Conservation (phyloP, 2,329 filamentous ascomycete species). For the Parastagonospora nodorum region DNA sequence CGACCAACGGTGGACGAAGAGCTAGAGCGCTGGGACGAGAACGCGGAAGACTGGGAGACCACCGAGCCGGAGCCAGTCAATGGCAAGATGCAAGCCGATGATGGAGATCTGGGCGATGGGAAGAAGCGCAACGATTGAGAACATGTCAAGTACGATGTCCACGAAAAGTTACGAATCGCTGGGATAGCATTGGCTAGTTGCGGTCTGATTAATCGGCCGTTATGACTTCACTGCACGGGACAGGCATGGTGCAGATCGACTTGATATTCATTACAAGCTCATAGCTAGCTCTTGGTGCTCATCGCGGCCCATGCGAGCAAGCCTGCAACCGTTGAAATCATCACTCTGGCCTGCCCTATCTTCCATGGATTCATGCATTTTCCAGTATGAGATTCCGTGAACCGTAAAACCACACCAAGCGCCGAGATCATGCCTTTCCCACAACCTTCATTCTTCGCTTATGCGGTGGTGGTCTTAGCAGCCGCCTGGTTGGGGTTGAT, state of each 20-base stretch:
- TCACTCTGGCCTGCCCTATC: conserved; percentile 36
- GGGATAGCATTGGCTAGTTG: neutral
- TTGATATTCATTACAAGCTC: conserved; percentile 45
- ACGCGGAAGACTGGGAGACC: conserved; percentile 71
- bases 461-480: conserved; percentile 60
- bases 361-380: conserved; percentile 44
- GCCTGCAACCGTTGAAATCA: conserved; percentile 37
- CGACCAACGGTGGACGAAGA: conserved; percentile 70
- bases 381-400: conserved; percentile 41
- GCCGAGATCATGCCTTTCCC: conserved; percentile 38
- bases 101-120: conserved; percentile 38
- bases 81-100: conserved; percentile 30
- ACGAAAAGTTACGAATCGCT: conserved; percentile 6
- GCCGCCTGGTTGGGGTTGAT: conserved; percentile 85
- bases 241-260: conserved; percentile 34
- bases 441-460: conserved; percentile 20
- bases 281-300: conserved; percentile 40
- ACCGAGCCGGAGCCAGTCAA: conserved; percentile 51
- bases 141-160: conserved; percentile 12
- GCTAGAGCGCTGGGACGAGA: conserved; percentile 94
- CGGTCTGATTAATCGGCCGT: no score
- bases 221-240: conserved; percentile 5
- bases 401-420: conserved; percentile 43
- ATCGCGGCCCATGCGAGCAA: conserved; percentile 32
- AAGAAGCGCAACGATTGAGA: conserved; percentile 52